Percentiles rank a stretch among this genome's conserved stretches.
phyloP scores from a whole-genome alignment of 2,329 filamentous ascomycete genomes.

The Hypoxylon sp. region DNA sequence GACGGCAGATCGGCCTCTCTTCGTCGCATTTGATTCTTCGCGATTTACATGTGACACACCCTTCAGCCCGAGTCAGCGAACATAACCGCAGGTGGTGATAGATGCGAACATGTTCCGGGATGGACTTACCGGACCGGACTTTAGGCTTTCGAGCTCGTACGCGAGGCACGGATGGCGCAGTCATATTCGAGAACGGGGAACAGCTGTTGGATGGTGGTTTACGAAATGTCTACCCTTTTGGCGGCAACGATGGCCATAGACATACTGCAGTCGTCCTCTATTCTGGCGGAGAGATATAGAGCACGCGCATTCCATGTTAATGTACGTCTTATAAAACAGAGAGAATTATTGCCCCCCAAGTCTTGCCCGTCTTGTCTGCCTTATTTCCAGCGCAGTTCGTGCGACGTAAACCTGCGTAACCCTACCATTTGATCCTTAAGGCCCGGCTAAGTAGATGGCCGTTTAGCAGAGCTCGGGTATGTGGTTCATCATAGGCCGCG shows the following conservation, averaged over 20 bases:
- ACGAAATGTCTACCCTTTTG: not conserved
- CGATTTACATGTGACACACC: slow-evolving; percentile 41
- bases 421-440: slow-evolving; percentile 4
- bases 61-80: slow-evolving; percentile 22
- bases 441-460: not conserved
- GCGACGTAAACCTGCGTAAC: slow-evolving; percentile 3
- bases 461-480: not conserved
- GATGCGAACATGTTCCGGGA: not conserved
- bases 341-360: not conserved
- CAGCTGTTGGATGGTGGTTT: not conserved
- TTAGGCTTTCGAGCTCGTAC: slow-evolving; percentile 40
- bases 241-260: not conserved
- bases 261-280: not conserved
- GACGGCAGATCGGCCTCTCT: slow-evolving; percentile 33
- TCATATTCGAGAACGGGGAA: slow-evolving; percentile 30
- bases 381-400: not conserved
- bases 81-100: not conserved
- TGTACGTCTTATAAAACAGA: slow-evolving; percentile 5
- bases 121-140: slow-evolving; percentile 41
- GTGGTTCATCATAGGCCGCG: not conserved
- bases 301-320: not conserved
- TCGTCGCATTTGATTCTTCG: slow-evolving; percentile 45
- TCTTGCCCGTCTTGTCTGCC: not conserved
- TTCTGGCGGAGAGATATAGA: not conserved
- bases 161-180: slow-evolving; percentile 40